These are phyloP conservation scores for Rhizoclosmatium sp. DNA, from an alignment of 192 early-diverging fungal genomes.

Conservation along the genomic window DNA sequence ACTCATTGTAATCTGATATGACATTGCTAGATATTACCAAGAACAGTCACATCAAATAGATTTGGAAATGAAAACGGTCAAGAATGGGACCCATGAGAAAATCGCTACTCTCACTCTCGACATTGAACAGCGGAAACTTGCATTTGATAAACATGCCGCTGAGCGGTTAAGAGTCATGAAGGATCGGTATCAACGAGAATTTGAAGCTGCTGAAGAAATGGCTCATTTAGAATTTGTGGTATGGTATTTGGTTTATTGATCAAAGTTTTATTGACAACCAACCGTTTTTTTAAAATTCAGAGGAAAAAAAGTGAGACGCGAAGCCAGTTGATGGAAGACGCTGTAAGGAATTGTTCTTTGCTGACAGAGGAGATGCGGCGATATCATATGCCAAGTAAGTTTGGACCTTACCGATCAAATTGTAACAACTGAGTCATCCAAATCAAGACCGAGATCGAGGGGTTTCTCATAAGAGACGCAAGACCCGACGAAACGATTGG, in stretches of 20 bases:
- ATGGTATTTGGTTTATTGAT: not conserved
- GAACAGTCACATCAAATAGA: conserved; percentile 25
- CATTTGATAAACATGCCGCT: conserved; percentile 13
- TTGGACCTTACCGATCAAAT: not conserved
- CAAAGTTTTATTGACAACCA: not conserved
- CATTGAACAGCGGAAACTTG: conserved; percentile 16
- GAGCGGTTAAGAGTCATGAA: conserved; percentile 6
- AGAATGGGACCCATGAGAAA: conserved; percentile 15
- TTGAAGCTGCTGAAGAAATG: conserved; percentile 19
- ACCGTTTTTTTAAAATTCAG: not conserved
- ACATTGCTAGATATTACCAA: conserved; percentile 9
- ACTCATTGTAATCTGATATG: not conserved
- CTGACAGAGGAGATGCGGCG: conserved; percentile 34
- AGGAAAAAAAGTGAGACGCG: conserved; percentile 29
- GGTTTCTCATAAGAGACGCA: conserved; percentile 19
- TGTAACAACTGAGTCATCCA: not conserved
- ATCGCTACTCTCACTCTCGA: conserved; percentile 6
- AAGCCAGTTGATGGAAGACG: conserved; percentile 35
- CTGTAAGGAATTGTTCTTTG: conserved; percentile 21
- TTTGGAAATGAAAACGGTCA: conserved; percentile 24
- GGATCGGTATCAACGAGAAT: conserved; percentile 11
- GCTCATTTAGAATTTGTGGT: conserved; percentile 32
- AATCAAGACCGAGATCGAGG: conserved; percentile 26
- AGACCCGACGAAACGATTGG: conserved; percentile 19
- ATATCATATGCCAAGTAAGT: conserved; percentile 36